These are phyloP conservation scores for Volvariella surrecta DNA, from an alignment of 1,284 basidiomycete genomes.

Conservation along the genomic window DNA sequence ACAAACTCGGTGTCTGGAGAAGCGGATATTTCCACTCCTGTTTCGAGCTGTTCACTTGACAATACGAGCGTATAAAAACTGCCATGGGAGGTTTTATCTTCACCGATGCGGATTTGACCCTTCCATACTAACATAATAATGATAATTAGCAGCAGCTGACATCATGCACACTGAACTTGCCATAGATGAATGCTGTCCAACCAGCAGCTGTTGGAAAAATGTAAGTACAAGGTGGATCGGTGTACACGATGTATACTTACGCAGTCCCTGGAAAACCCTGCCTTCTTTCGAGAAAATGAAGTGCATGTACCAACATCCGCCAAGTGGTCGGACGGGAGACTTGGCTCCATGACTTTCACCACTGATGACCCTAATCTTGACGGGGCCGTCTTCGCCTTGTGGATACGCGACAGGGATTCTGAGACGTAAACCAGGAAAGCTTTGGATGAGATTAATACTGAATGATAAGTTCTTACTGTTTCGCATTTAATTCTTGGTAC, in stretches of 20 bases:
- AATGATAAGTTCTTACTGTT: slow-evolving; percentile 32
- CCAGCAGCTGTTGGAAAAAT: slow-evolving; percentile 40
- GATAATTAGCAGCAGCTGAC: slow-evolving; percentile 1
- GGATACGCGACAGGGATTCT: slow-evolving; percentile 74
- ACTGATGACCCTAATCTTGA: slow-evolving; percentile 80
- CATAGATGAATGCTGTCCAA: slow-evolving; percentile 81
- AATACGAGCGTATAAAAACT: slow-evolving; percentile 75
- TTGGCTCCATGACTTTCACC: slow-evolving; percentile 82
- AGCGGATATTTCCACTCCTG: slow-evolving; percentile 55
- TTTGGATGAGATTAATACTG: slow-evolving; percentile 3
- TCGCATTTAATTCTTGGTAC: slow-evolving; percentile 69
- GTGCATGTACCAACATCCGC: slow-evolving; percentile 93
- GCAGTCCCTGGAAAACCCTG: slow-evolving; percentile 77
- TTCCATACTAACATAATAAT: slow-evolving; percentile 44
- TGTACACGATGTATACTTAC: slow-evolving; percentile 31
- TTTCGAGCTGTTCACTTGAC: slow-evolving; percentile 45
- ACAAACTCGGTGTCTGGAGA: slow-evolving; percentile 60
- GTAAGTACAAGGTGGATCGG: background rate
- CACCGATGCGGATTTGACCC: slow-evolving; percentile 54
- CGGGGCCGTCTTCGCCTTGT: slow-evolving; percentile 58
- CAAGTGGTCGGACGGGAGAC: slow-evolving; percentile 84
- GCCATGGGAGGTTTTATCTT: slow-evolving; percentile 39
- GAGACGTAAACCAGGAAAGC: slow-evolving; percentile 2
- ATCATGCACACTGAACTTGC: slow-evolving; percentile 32
- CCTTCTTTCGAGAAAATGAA: slow-evolving; percentile 60